A percentile compares a stretch with the other conserved stretches of the same genome.
phyloP scores from a whole-genome alignment of 139 green algal genomes.

The Trebouxia sp. region DNA sequence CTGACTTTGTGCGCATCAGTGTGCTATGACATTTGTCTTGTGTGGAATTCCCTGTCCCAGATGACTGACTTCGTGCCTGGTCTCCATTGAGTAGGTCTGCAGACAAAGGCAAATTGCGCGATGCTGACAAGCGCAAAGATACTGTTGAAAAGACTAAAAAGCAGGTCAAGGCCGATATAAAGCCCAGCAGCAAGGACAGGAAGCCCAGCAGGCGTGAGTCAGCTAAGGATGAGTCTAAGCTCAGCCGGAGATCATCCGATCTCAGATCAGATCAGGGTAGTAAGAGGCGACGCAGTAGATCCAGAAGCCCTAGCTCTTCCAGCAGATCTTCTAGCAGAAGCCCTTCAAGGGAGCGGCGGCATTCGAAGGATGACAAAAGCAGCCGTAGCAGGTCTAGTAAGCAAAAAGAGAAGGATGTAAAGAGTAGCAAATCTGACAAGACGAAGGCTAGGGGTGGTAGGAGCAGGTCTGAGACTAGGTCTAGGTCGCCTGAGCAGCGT shows the following conservation, averaged over 20 bases:
- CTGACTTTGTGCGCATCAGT: no score
- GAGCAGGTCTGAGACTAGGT: background rate
- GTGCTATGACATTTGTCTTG: no score
- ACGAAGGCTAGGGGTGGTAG: background rate
- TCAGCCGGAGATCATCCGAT: background rate
- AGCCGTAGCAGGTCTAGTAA: slow-evolving; percentile 14
- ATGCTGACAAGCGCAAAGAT: slow-evolving; percentile 22
- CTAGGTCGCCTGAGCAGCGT: background rate
- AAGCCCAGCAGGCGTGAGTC: slow-evolving; percentile 9
- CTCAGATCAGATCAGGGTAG: slow-evolving; percentile 12
- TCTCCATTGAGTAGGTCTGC: slow-evolving; percentile 18
- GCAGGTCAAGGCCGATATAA: background rate
- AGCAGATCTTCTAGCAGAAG: slow-evolving; percentile 20
- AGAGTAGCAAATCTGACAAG: slow-evolving; percentile 9
- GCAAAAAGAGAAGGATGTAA: background rate
- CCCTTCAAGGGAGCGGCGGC: background rate
- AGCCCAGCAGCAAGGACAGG: background rate
- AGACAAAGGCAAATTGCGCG: slow-evolving; percentile 18
- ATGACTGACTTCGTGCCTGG: background rate
- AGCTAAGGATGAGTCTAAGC: background rate
- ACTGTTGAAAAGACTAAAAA: slow-evolving; percentile 18
- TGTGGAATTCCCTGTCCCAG: background rate
- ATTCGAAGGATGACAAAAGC: background rate
- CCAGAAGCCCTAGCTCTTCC: background rate
- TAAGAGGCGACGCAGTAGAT: background rate